Evolutionary conservation across 805 yeast genomes (phyloP), one percentile per base, ranked within the genome.

Genomic region (Candida coquimbonensis): DNA sequence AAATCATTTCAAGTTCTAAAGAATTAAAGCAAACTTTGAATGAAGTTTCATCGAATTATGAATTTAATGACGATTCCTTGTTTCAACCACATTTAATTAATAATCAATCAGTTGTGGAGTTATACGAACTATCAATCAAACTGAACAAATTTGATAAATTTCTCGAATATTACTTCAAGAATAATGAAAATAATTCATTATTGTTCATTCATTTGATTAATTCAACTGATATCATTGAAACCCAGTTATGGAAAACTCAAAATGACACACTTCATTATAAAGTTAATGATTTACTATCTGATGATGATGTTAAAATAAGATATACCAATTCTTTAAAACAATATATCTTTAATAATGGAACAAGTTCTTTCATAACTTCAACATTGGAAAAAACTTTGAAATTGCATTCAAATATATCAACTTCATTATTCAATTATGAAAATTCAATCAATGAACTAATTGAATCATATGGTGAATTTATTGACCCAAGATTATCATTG

Each of bases 401-500:
- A 0, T n/a, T 38, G 1, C 49, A 54, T n/a, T 44, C 54, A 7
- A 46, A 39, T 1, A 14, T 53, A 2, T n/a, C 25, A 9, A 2
- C 36, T 1, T 38, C 33, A 7, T 19, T 56, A 9, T 16, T 38
- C 5, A 38, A 34, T 7, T 19, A 38, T 5, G 26, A 25, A 7
- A 46, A 34, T 12, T 53, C 60, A 9, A 43, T 55, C 1, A 55
- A 57, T 0, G 56, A 62, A 7, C 32, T 57, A 38, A 45, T 64
- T 24, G 44, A 38, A 0, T 53, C 59, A 6, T 62, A 66, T 57
- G 63, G 69, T 13, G 56, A 60, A 1, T 26, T 35, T 3, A 51
- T 68, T 32, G 72, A 69, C 47, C 57, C 65, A 11, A 59, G 67
- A 36, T 48, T 78, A 19, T 56, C 81, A 0, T 54, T 77, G 25